A percentile compares a stretch with the other conserved stretches of the same genome.
These are phyloP conservation scores for Huntiella decipiens DNA, from an alignment of 2,329 filamentous ascomycete species.

Conservation along the genomic window DNA sequence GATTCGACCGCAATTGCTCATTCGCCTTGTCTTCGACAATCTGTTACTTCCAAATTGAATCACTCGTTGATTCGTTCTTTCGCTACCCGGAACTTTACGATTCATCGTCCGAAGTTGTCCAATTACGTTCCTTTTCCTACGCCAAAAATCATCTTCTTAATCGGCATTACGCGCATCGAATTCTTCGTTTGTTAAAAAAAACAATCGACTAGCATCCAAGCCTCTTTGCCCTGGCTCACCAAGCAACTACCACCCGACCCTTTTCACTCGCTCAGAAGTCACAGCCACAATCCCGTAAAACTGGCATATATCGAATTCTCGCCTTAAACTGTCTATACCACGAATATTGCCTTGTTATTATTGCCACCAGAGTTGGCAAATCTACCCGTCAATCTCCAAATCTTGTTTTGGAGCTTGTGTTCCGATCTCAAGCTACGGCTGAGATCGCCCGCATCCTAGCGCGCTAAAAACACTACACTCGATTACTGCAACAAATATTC, in stretches of 20 bases:
- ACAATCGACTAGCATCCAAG: neutral
- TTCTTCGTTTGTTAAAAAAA: no score
- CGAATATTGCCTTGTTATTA: no score
- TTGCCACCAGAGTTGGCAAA: no score
- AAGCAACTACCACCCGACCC: neutral
- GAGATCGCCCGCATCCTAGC: no score
- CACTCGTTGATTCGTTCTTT: slow-evolving; percentile 8
- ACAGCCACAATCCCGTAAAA: slow-evolving; percentile 1
- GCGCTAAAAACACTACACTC: no score
- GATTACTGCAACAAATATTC: no score
- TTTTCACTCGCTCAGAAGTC: neutral
- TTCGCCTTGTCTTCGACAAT: no score
- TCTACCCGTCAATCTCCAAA: no score
- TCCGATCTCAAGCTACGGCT: neutral
- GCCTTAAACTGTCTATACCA: no score
- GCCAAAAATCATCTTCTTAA: no score
- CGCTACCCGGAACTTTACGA: neutral
- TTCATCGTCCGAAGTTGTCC: slow-evolving; percentile 1
- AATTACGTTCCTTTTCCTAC: slow-evolving; percentile 9
- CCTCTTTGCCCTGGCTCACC: neutral
- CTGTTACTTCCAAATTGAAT: neutral
- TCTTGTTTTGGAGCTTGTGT: neutral
- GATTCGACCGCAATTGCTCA: neutral
- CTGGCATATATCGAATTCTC: slow-evolving; percentile 5
- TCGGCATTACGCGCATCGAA: no score